phyloP scores from a whole-genome alignment of 2,329 filamentous ascomycete species.

The Thyridium curvatum region DNA sequence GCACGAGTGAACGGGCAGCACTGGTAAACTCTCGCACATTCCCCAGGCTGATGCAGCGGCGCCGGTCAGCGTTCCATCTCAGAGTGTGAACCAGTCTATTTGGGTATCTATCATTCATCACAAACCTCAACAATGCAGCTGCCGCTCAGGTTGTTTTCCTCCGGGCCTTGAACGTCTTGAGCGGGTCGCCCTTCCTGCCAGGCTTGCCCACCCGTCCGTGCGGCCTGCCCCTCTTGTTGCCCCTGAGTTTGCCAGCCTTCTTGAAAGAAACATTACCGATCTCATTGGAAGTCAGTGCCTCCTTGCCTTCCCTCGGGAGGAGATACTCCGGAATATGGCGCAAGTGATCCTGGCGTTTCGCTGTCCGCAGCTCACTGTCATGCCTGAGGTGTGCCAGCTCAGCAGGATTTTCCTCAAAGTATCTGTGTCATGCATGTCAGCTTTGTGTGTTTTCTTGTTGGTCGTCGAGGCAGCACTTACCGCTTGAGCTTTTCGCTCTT shows the following conservation, averaged over 20 bases:
- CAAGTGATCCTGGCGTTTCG: conserved; percentile 79
- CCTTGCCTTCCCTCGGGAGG: conserved; percentile 69
- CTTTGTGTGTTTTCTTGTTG: neutral
- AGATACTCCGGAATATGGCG: conserved; percentile 94
- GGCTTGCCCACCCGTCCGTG: conserved; percentile 40
- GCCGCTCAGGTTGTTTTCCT: conserved; percentile 28
- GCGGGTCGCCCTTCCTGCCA: conserved; percentile 69
- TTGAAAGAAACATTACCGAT: conserved; percentile 71
- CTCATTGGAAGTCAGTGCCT: conserved; percentile 57
- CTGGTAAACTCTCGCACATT: too few species aligned
- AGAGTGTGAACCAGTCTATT: too few species aligned
- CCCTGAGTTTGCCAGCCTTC: conserved; percentile 31
- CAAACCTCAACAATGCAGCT: neutral
- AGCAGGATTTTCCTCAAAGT: conserved; percentile 95
- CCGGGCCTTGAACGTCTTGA: conserved; percentile 79
- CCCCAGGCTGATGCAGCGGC: too few species aligned
- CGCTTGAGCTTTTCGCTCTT: conserved; percentile 92
- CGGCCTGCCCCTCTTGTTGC: conserved; percentile 21
- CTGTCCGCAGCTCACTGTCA: conserved; percentile 79
- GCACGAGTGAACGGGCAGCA: too few species aligned
- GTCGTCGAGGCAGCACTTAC: conserved; percentile 6
- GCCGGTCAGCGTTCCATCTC: too few species aligned
- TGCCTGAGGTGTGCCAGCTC: conserved; percentile 84
- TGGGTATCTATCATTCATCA: too few species aligned
- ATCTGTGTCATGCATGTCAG: conserved; percentile 27